A percentile compares a stretch with the other conserved stretches of the same genome.
These are phyloP conservation scores for Boletus pseudo-olivaceus DNA, from an alignment of 768 basidiomycete genomes.

Conservation along the genomic window DNA sequence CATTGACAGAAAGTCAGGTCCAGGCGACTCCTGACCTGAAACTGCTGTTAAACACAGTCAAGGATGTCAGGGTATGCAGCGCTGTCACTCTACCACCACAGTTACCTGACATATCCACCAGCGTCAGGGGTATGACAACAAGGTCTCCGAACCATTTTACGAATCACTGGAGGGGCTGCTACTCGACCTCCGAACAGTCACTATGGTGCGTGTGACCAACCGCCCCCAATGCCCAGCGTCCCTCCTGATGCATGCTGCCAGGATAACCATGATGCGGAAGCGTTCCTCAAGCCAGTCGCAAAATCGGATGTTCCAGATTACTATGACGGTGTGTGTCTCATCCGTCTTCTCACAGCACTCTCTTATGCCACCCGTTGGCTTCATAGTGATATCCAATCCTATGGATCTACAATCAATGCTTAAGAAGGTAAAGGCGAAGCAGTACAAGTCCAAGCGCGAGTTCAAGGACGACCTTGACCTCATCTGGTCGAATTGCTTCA, in stretches of 20 bases:
- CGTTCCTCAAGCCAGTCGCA: constrained; percentile 91
- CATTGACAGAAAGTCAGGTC: constrained; percentile 74
- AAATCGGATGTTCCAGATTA: constrained; percentile 92
- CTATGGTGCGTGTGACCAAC: constrained; percentile 46
- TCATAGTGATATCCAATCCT: constrained; percentile 82
- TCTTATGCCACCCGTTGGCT: constrained; percentile 4
- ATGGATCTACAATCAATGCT: constrained; percentile 96
- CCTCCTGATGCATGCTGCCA: constrained; percentile 33
- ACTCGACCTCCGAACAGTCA: constrained; percentile 76
- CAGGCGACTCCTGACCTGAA: constrained; percentile 70
- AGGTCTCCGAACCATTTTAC: constrained; percentile 85
- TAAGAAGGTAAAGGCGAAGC: constrained; percentile 88
- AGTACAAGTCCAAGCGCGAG: constrained; percentile 90
- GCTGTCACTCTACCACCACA: constrained; percentile 12
- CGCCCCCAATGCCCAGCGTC: constrained; percentile 22
- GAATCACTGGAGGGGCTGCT: constrained; percentile 90
- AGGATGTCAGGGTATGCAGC: constrained; percentile 77
- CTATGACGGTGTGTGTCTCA: constrained; percentile 65
- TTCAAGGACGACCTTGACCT: constrained; percentile 93
- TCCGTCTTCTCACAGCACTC: background rate
- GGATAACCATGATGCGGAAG: constrained; percentile 88
- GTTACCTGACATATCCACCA: constrained; percentile 29
- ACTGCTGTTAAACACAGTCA: constrained; percentile 78
- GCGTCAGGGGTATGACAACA: constrained; percentile 54
- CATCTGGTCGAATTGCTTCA: constrained; percentile 95